Base-by-base conservation (phyloP, 345 rosid species). In the Linum tenue region DNA sequence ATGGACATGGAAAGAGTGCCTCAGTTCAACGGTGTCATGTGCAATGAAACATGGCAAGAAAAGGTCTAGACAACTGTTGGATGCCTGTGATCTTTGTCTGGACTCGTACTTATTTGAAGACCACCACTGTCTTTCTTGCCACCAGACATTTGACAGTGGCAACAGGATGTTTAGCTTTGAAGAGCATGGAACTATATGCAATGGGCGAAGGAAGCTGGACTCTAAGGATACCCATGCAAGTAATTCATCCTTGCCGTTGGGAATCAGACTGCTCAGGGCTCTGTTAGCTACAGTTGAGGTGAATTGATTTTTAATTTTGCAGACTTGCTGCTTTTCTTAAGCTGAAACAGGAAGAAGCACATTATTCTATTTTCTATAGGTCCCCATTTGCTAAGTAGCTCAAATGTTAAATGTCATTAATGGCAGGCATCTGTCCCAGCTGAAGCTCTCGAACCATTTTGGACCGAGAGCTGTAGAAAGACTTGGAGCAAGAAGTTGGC, bases 1-100 rank as follows among this genome's bases (percentile, higher is more conserved):
- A 74, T 95, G 98, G 98, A 84, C 81, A 73, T 84, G 91, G 90
- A 79, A 70, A 51, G 96, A 87, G 72, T 82, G 90, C 73, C 76
- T 72, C 67, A 83, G 70, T 67, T 67, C 86, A 63, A 69, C 70
- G 22, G 75, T 77, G 31, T 72, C 79, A 43, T 65, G 75, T 72
- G 87, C 91, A 64, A 71, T 78, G 72, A 84, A 84, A 73, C 73
- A 73, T 65, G 86, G 85, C 59, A 86, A 78, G 81, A 80, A 80
- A 72, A 80, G 95, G 74, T 72, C 78, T 51, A 70, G 62, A 2
- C 83, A 66, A 73, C 72, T 89, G 63, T 72, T 95, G 78, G 82
- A 69, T 69, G 76, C 88, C 67, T 91, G 98, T 77, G 87, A 84
- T 22, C 59, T 42, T 17, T 91, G 99, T 83, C 76, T 80, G 44